These are phyloP conservation scores for Keithomyces neogunnii DNA, from an alignment of 2,329 filamentous ascomycete genomes.

Conservation along the genomic window DNA sequence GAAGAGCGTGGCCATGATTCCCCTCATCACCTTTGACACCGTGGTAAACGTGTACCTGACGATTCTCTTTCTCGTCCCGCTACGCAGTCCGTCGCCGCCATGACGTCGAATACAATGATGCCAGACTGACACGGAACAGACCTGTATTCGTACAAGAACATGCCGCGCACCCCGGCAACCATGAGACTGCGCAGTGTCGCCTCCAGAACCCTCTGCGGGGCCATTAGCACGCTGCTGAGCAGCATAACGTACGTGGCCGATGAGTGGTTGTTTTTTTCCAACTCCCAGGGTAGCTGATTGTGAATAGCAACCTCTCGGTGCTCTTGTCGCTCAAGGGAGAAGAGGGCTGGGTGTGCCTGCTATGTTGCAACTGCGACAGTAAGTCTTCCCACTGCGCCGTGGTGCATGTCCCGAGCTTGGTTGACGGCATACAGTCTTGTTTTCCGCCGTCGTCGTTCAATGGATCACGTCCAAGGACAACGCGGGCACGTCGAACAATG, in stretches of 20 bases:
- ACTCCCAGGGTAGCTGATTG: background rate
- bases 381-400: slow-evolving; percentile 14
- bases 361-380: slow-evolving; percentile 58
- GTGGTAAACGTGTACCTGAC: slow-evolving; percentile 56
- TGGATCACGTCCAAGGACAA: slow-evolving; percentile 46
- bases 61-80: slow-evolving; percentile 48
- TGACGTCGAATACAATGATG: background rate
- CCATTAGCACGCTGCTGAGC: slow-evolving; percentile 46
- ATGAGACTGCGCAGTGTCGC: slow-evolving; percentile 41
- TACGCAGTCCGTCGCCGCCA: slow-evolving; percentile 37
- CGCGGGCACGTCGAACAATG: slow-evolving; percentile 21
- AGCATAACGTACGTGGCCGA: slow-evolving; percentile 41
- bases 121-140: slow-evolving; percentile 22
- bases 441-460: slow-evolving; percentile 52
- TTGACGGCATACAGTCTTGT: slow-evolving; percentile 35
- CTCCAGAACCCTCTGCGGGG: slow-evolving; percentile 50
- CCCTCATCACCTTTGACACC: slow-evolving; percentile 52
- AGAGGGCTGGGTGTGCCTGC: slow-evolving; percentile 56
- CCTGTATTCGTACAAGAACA: slow-evolving; percentile 45
- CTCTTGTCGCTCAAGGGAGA: slow-evolving; percentile 52
- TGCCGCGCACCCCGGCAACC: slow-evolving; percentile 31
- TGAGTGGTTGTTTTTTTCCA: background rate
- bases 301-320: slow-evolving; percentile 46
- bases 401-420: background rate
- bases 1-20: slow-evolving; percentile 48